Evolutionary conservation across 2,329 filamentous ascomycete species (phyloP), one percentile per base, ranked within the genome.

Genomic region (Teratosphaeria viscida): DNA sequence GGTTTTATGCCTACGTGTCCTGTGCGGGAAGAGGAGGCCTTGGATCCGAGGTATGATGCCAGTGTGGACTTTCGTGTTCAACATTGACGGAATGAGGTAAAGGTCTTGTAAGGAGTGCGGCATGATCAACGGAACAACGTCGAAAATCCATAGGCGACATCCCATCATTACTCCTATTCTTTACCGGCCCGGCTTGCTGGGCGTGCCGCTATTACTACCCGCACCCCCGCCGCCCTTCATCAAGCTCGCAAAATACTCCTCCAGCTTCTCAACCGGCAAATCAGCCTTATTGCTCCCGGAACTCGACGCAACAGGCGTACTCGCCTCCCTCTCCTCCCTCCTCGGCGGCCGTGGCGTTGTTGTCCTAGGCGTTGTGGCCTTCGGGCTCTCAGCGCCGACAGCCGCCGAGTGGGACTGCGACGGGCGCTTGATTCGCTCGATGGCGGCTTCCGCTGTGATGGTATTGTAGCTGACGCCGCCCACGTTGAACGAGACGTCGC

Each of bases 401-500:
- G 16, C 53, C 29, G 14, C 53, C 5, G 27, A 16, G 2, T 55
- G 16, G 8, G 27, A 54, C 43, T 57, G 57, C 55, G 57, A 23
- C 16, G 65, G 64, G 7, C 69, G 61, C 59, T 69, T 70, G 10
- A 72, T 60, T n/a, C 68, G 62, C 58, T 71, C 69, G 54, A 72
- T 71, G 8, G 68, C 70, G 52, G 67, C 67, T 58, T 70, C 69
- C 3, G 70, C 70, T 5, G 64, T 62, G 7, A 67, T 63, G 2
- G 68, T 68, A 53, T 72, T 71, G 59, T 74, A 74, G 71, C 96
- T 91, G 63, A 99, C 96, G 57, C 94, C 94, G 52, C 94, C 94
- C 82, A 99, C 94, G 72, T 99, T 99, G 77, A 97, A 96, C 35
- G 64, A 67, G 23, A 72, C 70, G 39, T 70, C 70, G 27, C 70